Conservation (phyloP, 2,329 filamentous ascomycete species). For the Xylariaceae sp. region DNA sequence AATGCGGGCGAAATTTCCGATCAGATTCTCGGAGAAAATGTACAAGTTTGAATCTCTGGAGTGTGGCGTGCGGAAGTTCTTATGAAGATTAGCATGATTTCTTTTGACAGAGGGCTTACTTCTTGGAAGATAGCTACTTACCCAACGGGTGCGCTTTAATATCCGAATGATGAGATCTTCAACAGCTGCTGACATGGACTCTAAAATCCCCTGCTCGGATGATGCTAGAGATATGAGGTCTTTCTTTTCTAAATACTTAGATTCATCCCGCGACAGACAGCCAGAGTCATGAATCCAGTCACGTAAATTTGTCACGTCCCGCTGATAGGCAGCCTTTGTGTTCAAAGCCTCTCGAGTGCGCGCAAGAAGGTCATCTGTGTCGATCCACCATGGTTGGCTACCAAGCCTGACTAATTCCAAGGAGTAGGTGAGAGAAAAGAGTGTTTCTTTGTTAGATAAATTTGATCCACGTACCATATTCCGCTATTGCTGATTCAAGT, state of each 20-base stretch:
- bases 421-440: not conserved
- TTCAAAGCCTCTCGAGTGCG: not conserved
- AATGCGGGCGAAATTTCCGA: not conserved
- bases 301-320: not conserved
- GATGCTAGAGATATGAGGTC: not conserved
- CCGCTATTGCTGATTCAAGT: not conserved
- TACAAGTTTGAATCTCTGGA: not conserved
- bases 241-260: not conserved
- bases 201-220: not conserved
- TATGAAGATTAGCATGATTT: not conserved
- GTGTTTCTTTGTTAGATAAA: too few relatives aligned
- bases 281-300: not conserved
- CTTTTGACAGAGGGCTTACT: not conserved
- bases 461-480: not conserved
- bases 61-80: not conserved
- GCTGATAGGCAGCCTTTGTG: not conserved
- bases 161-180: slow-evolving; percentile 1
- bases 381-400: not conserved
- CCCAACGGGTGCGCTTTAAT: not conserved
- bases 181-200: not conserved
- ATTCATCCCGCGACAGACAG: slow-evolving; percentile 1
- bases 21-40: not conserved
- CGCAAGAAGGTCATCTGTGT: not conserved
- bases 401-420: not conserved
- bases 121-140: not conserved